Evolutionary conservation across 148 eudicot species (phyloP), one percentile per base, ranked within the genome.

Genomic region (Diospyros kaki): DNA sequence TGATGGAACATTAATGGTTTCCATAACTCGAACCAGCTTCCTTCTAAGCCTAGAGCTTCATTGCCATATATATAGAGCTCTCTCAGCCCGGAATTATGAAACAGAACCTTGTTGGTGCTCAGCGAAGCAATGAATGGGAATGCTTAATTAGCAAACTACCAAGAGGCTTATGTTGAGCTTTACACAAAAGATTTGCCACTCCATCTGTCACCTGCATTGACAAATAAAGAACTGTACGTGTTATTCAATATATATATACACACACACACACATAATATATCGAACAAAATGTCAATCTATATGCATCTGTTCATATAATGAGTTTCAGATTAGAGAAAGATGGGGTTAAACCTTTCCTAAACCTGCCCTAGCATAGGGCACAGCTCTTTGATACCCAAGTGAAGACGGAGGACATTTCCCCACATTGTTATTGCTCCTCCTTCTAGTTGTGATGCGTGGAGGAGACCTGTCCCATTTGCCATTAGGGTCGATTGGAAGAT

Each of bases 341-440:
- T 40, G 40, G 61, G 69, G 44, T 5, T 9, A 60, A 48, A 93
- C 98, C 98, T 94, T 83, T 85, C 87, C 84, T 5, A 92, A 76
- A 51, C 90, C 78, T 50, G 79, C 69, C 73, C 86, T 87, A 46
- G 88, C 76, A 81, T 95, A 95, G n/a, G 98, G 98, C 58, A 81
- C 87, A 42, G 85, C 73, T 84, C 96, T 87, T 41, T 80, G 89
- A 76, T 84, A 84, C 0, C 77, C 72, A 66, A 84, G 72, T 67
- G 89, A 74, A 72, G 74, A 68, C 28, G 96, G 89, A 59, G 97
- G 96, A 54, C 94, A 90, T 89, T 88, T 92, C 69, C 91, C 85
- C 58, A 69, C 74, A 70, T 40, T 69, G 54, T 46, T 73, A 46
- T 42, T 75, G 51, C 82, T 70, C 64, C 64, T 77, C 58, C 84